Percentiles rank a stretch among this genome's conserved stretches.
These are phyloP conservation scores for Nannochloropsis oceanica DNA, from an alignment of 108 stramenopile genomes.

Conservation along the genomic window DNA sequence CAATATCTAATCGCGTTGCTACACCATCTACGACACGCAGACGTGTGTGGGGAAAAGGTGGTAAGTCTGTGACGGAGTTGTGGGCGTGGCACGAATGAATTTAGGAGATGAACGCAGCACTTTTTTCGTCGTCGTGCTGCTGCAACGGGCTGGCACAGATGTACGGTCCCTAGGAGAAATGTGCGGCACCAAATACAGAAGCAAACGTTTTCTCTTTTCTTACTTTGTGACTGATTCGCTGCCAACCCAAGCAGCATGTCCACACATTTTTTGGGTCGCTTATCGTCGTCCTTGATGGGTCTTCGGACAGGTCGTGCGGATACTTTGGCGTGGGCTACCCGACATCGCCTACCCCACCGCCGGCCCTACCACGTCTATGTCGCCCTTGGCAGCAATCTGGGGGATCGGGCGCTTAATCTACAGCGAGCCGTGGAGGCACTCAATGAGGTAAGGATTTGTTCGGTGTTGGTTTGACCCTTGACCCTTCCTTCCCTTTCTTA, in stretches of 20 bases:
- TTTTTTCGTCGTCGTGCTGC: too few relatives aligned
- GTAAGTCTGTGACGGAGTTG: too few relatives aligned
- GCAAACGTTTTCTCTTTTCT: too few relatives aligned
- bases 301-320: background rate
- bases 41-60: too few relatives aligned
- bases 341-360: background rate
- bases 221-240: background rate
- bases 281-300: background rate
- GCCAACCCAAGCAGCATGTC: background rate
- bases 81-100: too few relatives aligned
- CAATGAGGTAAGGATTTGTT: background rate
- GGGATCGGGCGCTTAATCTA: constrained; percentile 16
- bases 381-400: constrained; percentile 28
- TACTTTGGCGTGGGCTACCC: background rate
- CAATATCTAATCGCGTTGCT: too few relatives aligned
- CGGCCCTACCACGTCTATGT: constrained; percentile 9
- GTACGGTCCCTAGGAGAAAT: too few relatives aligned
- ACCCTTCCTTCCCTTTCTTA: background rate
- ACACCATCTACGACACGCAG: too few relatives aligned
- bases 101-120: too few relatives aligned
- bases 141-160: too few relatives aligned
- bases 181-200: too few relatives aligned
- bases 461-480: too few relatives aligned
- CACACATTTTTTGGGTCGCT: background rate
- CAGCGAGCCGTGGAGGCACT: constrained; percentile 20